Percentiles rank a stretch among this genome's conserved stretches.
Evolutionary conservation across 768 basidiomycete species (phyloP).

Genomic region (Boletus reticulatus): DNA sequence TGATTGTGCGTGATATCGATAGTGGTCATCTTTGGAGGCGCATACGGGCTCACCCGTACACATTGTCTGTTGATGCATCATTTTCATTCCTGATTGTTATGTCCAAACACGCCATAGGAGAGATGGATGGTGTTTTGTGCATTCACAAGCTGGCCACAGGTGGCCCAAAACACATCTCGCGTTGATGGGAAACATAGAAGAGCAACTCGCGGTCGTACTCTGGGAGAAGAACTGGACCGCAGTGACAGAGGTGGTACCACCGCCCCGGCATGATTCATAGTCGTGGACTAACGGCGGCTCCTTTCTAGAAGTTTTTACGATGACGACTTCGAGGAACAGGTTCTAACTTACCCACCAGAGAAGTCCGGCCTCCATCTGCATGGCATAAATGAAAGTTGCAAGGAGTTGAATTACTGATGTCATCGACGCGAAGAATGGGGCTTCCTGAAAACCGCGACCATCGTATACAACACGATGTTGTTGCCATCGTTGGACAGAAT

Average conservation of each 20-base stretch:
- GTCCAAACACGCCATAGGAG: conserved; percentile 89
- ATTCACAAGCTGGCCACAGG: conserved; percentile 78
- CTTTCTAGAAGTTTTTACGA: conserved; percentile 78
- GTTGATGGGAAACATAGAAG: conserved; percentile 62
- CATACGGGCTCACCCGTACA: conserved; percentile 78
- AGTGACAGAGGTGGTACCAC: conserved; percentile 72
- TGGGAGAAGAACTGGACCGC: conserved; percentile 89
- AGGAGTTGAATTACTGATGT: conserved; percentile 55
- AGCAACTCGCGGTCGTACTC: conserved; percentile 67
- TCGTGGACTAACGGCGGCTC: not conserved
- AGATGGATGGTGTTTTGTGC: conserved; percentile 48
- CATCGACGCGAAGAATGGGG: conserved; percentile 83
- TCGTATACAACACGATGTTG: no score
- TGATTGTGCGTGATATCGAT: not conserved
- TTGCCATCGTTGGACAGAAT: no score
- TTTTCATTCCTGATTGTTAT: conserved; percentile 88
- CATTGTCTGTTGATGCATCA: conserved; percentile 89
- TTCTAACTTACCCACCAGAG: conserved; percentile 77
- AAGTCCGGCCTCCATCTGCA: conserved; percentile 91
- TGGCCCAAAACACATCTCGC: conserved; percentile 71
- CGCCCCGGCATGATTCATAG: not conserved
- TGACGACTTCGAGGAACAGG: conserved; percentile 96
- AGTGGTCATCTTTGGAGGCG: conserved; percentile 75
- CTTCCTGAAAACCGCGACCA: conserved; percentile 75
- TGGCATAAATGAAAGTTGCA: conserved; percentile 75